Base-by-base conservation (phyloP, 192 early-diverging fungal genomes). In the Umbelopsis ramanniana region DNA sequence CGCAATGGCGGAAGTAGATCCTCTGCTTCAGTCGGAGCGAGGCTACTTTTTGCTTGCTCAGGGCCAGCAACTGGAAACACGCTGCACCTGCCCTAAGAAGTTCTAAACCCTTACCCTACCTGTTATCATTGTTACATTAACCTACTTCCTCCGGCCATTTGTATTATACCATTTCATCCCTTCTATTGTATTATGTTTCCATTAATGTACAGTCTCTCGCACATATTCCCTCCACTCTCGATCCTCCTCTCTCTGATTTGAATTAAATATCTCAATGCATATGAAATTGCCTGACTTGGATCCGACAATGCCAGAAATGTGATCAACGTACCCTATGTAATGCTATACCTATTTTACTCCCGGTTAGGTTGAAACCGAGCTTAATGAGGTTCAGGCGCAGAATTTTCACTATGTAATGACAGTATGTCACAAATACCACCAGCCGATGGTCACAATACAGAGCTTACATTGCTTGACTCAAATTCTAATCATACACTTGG, bases 1-100 rank as follows among this genome's bases (percentile, higher is more conserved):
- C 53, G 85, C 95, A 11, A 83, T 98, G 85, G 24, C 60, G 17
- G 46, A 47, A 26, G 33, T 23, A 43, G 71, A 76, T 38, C 53
- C 60, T 22, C n/a, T 29, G 4, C 9, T 46, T 45, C 70, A 66
- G 15, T 19, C 46, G 5, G 50, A 60, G 11, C 48, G 75, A 11
- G 75, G 75, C 6, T 76, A 69, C n/a, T 70, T 72, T 43, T 29
- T 63, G 14, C 57, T 63, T 29, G 33, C 57, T 37, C 33, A 38
- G 17, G 57, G 57, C 17, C 24, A 63, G 26, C 57, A 63, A 17
- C 33, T 63, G 33, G 57, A 63, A 37, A 63, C 57, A 14, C 12
- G 57, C 33, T 63, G 57, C n/a, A 63, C 57, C 5, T 63, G 57
- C 33, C 57, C 26, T 37, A 29, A 63, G 6, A 63, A 63, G 17